Evolutionary conservation across 2,329 filamentous ascomycete species (phyloP).

Genomic region (Endoconidiophora laricicola): DNA sequence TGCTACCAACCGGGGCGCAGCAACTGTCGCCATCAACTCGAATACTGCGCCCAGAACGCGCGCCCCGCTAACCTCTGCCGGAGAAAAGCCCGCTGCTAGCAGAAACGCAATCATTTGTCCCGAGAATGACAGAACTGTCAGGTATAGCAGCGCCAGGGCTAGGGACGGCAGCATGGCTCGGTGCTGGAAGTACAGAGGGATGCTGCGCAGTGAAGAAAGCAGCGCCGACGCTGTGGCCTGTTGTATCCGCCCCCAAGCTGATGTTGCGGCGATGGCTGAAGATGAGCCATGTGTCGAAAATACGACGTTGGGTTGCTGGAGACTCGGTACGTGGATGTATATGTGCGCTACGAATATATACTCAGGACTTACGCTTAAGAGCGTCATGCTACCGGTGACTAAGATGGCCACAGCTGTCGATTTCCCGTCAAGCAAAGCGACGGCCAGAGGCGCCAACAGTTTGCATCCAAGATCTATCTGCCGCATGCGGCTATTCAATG

Average conservation of each 20-base stretch:
- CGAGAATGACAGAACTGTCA: conserved; percentile 41
- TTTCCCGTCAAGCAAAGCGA: conserved; percentile 35
- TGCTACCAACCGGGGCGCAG: conserved; percentile 37
- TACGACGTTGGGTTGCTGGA: conserved; percentile 5
- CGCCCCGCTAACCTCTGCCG: conserved; percentile 34
- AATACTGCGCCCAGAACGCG: conserved; percentile 35
- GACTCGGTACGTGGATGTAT: conserved; percentile 15
- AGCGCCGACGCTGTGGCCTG: neutral
- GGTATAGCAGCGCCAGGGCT: conserved; percentile 40
- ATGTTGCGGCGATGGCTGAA: neutral
- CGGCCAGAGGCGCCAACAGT: conserved; percentile 36
- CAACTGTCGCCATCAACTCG: conserved; percentile 45
- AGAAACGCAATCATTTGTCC: conserved; percentile 52
- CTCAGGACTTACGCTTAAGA: conserved; percentile 31
- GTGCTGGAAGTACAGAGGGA: conserved; percentile 34
- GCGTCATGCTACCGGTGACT: conserved; percentile 32
- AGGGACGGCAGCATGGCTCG: conserved; percentile 44
- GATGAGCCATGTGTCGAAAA: neutral
- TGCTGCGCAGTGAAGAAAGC: conserved; percentile 12
- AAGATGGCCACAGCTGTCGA: conserved; percentile 29
- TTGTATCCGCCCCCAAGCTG: neutral
- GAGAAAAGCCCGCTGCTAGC: conserved; percentile 33
- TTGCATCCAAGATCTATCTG: conserved; percentile 46
- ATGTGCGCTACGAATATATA: conserved; percentile 31
- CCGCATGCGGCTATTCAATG: conserved; percentile 42